phyloP scores from a whole-genome alignment of 345 rosid species.

The Euphorbia tirucalli region DNA sequence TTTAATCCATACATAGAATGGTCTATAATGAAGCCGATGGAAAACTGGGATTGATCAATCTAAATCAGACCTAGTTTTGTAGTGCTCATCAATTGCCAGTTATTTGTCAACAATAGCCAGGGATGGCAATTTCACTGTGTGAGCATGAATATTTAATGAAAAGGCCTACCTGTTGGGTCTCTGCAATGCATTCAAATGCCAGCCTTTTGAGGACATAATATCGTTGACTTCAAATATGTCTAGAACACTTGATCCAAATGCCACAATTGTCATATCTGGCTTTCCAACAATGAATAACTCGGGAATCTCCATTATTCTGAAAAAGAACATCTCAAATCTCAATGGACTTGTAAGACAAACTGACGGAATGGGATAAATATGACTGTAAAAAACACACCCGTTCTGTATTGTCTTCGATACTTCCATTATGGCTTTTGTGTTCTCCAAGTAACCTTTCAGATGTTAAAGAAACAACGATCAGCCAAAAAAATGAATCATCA shows the following conservation, averaged over 20 bases:
- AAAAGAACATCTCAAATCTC: background rate
- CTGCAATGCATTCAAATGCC: constrained; percentile 94
- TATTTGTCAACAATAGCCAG: too few relatives aligned
- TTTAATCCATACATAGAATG: too few relatives aligned
- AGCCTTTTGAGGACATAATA: constrained; percentile 78
- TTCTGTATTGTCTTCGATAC: constrained; percentile 60
- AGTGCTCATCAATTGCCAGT: too few relatives aligned
- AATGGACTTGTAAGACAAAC: background rate
- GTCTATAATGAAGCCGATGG: too few relatives aligned
- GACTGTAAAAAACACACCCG: constrained; percentile 45
- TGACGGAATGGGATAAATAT: background rate
- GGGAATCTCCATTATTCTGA: constrained; percentile 65
- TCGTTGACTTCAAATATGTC: constrained; percentile 95
- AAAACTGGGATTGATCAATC: too few relatives aligned
- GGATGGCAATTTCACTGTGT: too few relatives aligned
- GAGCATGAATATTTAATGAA: too few relatives aligned
- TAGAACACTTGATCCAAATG: constrained; percentile 64
- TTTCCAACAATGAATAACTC: constrained; percentile 74
- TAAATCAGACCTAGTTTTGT: too few relatives aligned
- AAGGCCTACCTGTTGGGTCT: constrained; percentile 77
- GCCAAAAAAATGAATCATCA: constrained; percentile 8
- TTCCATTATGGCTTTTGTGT: constrained; percentile 76
- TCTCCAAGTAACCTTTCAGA: constrained; percentile 67
- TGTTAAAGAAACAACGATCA: constrained; percentile 19
- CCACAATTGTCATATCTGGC: constrained; percentile 90